These are phyloP conservation scores for Oxytropis ochrocephala DNA, from an alignment of 306 rosid genomes.

Conservation along the genomic window DNA sequence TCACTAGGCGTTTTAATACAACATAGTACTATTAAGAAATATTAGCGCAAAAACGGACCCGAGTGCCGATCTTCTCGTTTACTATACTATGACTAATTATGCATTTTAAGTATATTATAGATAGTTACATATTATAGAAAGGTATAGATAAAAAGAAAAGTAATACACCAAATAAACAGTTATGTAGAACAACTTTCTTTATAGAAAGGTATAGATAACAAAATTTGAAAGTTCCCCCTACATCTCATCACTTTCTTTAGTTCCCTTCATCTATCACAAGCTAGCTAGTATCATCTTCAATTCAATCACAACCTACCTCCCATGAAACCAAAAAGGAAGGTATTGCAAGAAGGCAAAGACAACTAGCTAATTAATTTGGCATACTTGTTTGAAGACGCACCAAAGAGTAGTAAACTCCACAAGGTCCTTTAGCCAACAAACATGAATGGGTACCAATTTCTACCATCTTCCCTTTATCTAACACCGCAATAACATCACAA, in stretches of 20 bases:
- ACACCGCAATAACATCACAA: slow-evolving; percentile 32
- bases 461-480: slow-evolving; percentile 42
- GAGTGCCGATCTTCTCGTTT: no score
- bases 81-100: no score
- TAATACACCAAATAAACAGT: no score
- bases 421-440: slow-evolving; percentile 36
- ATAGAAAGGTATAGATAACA: neutral
- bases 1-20: no score
- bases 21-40: no score
- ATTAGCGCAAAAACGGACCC: no score
- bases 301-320: neutral
- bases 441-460: slow-evolving; percentile 39
- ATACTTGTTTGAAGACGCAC: slow-evolving; percentile 15
- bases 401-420: slow-evolving; percentile 43
- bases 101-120: no score
- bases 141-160: no score
- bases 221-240: neutral
- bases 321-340: neutral
- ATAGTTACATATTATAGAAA: no score
- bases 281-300: neutral
- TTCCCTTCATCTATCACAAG: neutral
- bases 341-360: neutral
- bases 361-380: neutral
- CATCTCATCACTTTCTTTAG: no score
- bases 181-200: no score